phyloP scores from a whole-genome alignment of 345 rosid species.

The Triadica sebifera region DNA sequence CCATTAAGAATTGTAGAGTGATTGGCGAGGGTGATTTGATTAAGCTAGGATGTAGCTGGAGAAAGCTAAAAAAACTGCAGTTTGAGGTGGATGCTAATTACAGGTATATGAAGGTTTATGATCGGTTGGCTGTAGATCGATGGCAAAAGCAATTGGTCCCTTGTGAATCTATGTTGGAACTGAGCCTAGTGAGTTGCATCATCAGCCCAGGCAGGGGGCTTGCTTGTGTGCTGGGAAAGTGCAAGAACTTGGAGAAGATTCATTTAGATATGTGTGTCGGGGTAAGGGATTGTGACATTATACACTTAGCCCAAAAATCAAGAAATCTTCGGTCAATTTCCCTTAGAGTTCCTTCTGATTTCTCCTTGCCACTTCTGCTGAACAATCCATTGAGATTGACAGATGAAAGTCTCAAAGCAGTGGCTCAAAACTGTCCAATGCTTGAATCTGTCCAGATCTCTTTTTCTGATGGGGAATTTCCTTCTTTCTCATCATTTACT shows the following conservation, averaged over 20 bases:
- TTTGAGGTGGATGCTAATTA: constrained; percentile 88
- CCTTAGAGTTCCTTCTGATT: constrained; percentile 70
- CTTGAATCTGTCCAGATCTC: constrained; percentile 72
- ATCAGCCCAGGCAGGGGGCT: constrained; percentile 85
- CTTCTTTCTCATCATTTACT: constrained; percentile 65
- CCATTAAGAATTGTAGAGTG: constrained; percentile 68
- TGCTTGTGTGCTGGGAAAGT: constrained; percentile 67
- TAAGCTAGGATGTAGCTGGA: constrained; percentile 69
- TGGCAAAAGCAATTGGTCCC: constrained; percentile 70
- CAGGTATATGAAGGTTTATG: constrained; percentile 77
- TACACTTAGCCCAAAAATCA: constrained; percentile 54
- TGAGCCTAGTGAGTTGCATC: constrained; percentile 72
- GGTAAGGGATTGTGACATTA: constrained; percentile 68
- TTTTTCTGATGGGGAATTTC: constrained; percentile 76
- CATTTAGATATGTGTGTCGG: constrained; percentile 81
- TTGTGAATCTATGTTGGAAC: constrained; percentile 66
- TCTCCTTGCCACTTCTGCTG: constrained; percentile 65
- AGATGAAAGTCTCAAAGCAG: constrained; percentile 73
- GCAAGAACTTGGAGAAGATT: constrained; percentile 73
- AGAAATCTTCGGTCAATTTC: constrained; percentile 59
- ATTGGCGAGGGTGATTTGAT: constrained; percentile 82
- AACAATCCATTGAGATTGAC: constrained; percentile 63
- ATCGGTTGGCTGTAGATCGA: constrained; percentile 58
- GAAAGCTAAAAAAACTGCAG: constrained; percentile 54
- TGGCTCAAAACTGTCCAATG: constrained; percentile 65